A percentile compares a stretch with the other conserved stretches of the same genome.
These are phyloP conservation scores for Metschnikowia aberdeeniae DNA, from an alignment of 805 yeast species.

Conservation along the genomic window DNA sequence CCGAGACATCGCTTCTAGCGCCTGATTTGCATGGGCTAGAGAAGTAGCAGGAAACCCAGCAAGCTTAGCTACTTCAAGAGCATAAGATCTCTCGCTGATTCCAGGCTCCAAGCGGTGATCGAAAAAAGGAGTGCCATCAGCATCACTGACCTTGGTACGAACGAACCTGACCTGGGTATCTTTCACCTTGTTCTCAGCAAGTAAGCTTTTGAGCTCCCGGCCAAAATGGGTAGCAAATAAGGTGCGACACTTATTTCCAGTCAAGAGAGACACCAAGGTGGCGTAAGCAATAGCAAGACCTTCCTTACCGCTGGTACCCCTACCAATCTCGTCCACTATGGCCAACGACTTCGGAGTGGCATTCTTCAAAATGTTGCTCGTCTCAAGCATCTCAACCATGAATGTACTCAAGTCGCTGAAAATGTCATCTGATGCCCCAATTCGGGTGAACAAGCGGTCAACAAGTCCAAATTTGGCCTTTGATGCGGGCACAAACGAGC, in stretches of 20 bases:
- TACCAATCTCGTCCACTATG: constrained; percentile 40
- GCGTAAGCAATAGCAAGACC: constrained; percentile 86
- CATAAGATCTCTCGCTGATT: constrained; percentile 70
- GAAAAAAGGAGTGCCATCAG: constrained; percentile 28
- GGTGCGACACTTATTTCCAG: constrained; percentile 58
- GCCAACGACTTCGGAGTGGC: constrained; percentile 41
- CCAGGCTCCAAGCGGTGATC: constrained; percentile 64
- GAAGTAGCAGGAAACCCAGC: constrained; percentile 76
- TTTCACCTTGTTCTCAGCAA: constrained; percentile 26
- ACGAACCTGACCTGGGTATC: constrained; percentile 25
- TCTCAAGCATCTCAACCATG: constrained; percentile 46
- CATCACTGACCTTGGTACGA: constrained; percentile 30
- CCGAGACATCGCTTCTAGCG: constrained; percentile 11
- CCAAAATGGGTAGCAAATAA: constrained; percentile 89
- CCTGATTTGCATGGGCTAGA: constrained; percentile 45
- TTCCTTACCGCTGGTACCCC: constrained; percentile 63
- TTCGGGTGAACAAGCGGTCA: constrained; percentile 45
- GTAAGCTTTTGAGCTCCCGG: constrained; percentile 35
- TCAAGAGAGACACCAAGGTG: constrained; percentile 52
- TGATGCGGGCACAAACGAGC: constrained; percentile 51
- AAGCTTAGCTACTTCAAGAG: constrained; percentile 66
- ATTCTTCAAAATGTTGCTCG: constrained; percentile 31
- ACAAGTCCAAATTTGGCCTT: constrained; percentile 44
- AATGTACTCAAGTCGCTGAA: constrained; percentile 43
- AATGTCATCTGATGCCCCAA: constrained; percentile 34